Conservation (phyloP, 1,284 basidiomycete species). For the Somion occarium region DNA sequence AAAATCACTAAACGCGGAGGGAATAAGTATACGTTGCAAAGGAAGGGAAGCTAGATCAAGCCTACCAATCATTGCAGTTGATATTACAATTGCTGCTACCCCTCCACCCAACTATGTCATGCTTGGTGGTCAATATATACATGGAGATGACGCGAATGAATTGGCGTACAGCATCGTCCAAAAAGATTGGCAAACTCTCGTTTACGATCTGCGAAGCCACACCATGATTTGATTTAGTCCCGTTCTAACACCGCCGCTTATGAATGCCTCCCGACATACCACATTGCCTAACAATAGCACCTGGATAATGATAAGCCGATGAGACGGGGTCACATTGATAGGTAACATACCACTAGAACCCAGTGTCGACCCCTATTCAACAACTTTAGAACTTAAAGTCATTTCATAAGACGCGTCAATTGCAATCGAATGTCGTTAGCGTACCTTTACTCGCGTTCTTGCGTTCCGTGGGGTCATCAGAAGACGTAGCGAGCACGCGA, state of each 20-base stretch:
- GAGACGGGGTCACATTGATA: constrained; percentile 1
- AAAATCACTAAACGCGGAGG: constrained; percentile 57
- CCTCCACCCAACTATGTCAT: constrained; percentile 73
- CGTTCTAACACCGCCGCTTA: no score
- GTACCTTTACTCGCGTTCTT: constrained; percentile 70
- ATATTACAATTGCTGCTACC: constrained; percentile 77
- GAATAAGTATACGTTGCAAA: neutral
- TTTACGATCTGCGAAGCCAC: constrained; percentile 64
- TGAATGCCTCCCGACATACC: constrained; percentile 39
- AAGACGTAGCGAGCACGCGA: constrained; percentile 79
- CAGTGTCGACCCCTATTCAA: constrained; percentile 86
- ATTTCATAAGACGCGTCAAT: neutral
- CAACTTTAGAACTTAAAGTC: constrained; percentile 61
- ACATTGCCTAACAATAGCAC: constrained; percentile 83
- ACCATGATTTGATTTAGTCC: no score
- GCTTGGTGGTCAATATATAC: constrained; percentile 7
- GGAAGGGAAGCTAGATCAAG: constrained; percentile 8
- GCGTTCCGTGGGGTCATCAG: constrained; percentile 65
- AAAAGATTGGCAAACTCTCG: constrained; percentile 90
- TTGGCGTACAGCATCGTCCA: constrained; percentile 76
- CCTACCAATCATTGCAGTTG: constrained; percentile 79
- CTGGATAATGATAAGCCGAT: constrained; percentile 29
- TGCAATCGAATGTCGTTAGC: constrained; percentile 2
- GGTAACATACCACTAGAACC: constrained; percentile 78
- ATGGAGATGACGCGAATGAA: constrained; percentile 10